phyloP scores from a whole-genome alignment of 2,329 filamentous ascomycete species.

The Nakataea oryzae region DNA sequence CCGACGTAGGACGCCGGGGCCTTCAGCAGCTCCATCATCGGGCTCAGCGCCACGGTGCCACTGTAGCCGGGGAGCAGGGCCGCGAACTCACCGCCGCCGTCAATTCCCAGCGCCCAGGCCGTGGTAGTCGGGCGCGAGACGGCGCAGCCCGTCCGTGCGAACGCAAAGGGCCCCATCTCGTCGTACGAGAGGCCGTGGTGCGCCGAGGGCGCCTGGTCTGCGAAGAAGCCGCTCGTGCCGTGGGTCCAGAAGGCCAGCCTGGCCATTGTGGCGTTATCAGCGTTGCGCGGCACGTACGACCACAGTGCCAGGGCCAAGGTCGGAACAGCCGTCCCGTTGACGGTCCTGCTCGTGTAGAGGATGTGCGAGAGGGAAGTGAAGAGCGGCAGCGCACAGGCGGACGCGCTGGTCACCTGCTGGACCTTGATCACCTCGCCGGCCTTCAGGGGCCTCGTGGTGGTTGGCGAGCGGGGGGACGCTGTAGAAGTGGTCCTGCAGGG shows the following conservation, averaged over 20 bases:
- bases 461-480: conserved; percentile 14
- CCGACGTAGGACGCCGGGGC: conserved; percentile 7
- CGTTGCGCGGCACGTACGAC: conserved; percentile 25
- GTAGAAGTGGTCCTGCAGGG: conserved; percentile 28
- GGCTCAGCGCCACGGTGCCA: conserved; percentile 21
- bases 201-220: conserved; percentile 27
- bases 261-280: conserved; percentile 5
- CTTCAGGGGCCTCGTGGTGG: conserved; percentile 8
- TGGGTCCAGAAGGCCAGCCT: conserved; percentile 31
- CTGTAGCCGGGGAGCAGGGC: conserved; percentile 22
- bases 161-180: conserved; percentile 23
- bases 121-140: conserved; percentile 34
- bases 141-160: conserved; percentile 30
- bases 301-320: conserved; percentile 39
- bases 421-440: conserved; percentile 28
- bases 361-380: conserved; percentile 34
- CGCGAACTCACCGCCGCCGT: conserved; percentile 15
- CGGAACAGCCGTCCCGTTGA: conserved; percentile 33
- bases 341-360: conserved; percentile 32
- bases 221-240: conserved; percentile 29
- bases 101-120: conserved; percentile 24
- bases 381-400: conserved; percentile 27
- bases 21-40: conserved; percentile 14
- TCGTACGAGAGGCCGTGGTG: conserved; percentile 29
- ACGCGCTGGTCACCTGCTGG: conserved; percentile 25